A percentile compares a stretch with the other conserved stretches of the same genome.
Evolutionary conservation across 345 rosid species (phyloP).

Genomic region (Pistacia atlantica): DNA sequence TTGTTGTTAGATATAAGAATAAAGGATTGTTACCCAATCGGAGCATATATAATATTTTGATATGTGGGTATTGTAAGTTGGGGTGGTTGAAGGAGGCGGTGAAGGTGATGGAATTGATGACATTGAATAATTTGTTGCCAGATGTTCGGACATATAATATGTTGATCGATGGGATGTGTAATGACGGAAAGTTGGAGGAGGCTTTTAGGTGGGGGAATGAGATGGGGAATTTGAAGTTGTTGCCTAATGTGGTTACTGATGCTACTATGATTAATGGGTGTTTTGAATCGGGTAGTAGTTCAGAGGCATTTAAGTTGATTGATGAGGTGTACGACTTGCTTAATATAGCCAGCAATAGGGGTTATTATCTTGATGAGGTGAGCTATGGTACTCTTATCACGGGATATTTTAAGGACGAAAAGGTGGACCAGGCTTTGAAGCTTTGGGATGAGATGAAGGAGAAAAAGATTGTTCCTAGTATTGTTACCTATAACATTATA

Average conservation of each 20-base stretch:
- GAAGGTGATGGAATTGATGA: conserved; percentile 71
- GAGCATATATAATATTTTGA: conserved; percentile 59
- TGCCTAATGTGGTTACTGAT: conserved; percentile 77
- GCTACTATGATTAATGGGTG: conserved; percentile 79
- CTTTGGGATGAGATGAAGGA: conserved; percentile 89
- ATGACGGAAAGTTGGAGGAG: conserved; percentile 54
- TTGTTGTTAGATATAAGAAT: conserved; percentile 66
- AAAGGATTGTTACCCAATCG: conserved; percentile 59
- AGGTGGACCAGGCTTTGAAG: conserved; percentile 46
- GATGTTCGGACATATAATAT: conserved; percentile 73
- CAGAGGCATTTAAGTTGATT: conserved; percentile 55
- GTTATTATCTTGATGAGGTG: conserved; percentile 76
- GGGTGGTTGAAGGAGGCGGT: conserved; percentile 78
- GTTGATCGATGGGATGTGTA: conserved; percentile 66
- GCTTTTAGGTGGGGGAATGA: conserved; percentile 61
- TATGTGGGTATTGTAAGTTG: conserved; percentile 71
- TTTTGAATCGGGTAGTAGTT: conserved; percentile 47
- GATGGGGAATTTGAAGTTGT: conserved; percentile 62
- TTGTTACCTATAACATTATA: conserved; percentile 64
- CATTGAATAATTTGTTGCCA: conserved; percentile 48
- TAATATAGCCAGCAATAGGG: conserved; percentile 52
- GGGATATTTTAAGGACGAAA: conserved; percentile 64
- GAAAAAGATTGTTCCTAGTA: conserved; percentile 61
- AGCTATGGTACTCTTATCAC: conserved; percentile 76
- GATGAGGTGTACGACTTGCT: conserved; percentile 64